Evolutionary conservation across 495 filamentous ascomycete species (phyloP).

Genomic region (Penicillium mononematosum): DNA sequence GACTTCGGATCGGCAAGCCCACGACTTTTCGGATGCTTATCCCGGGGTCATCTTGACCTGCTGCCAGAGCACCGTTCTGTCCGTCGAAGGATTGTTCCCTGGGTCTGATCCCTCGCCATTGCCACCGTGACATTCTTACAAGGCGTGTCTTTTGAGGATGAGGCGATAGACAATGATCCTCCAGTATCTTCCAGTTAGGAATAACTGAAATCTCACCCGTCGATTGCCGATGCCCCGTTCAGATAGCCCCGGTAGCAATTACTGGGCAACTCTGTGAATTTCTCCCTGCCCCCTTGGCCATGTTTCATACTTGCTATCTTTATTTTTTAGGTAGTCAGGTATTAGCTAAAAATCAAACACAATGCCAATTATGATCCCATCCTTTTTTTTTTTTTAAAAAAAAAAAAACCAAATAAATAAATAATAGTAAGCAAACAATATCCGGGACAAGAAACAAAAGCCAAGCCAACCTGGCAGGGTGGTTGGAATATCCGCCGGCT

Average conservation of each 20-base stretch:
- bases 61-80: slow-evolving; percentile 10
- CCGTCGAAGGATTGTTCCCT: slow-evolving; percentile 8
- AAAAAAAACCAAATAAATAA: too few relatives aligned
- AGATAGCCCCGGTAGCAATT: slow-evolving; percentile 13
- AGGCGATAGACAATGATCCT: slow-evolving; percentile 10
- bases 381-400: background rate
- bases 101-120: slow-evolving; percentile 16
- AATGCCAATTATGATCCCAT: slow-evolving; percentile 15
- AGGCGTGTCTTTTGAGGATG: slow-evolving; percentile 11
- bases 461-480: background rate
- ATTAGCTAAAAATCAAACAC: slow-evolving; percentile 15
- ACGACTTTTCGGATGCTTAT: slow-evolving; percentile 14
- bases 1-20: slow-evolving; percentile 18
- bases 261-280: slow-evolving; percentile 21
- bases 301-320: slow-evolving; percentile 22
- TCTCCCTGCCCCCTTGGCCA: slow-evolving; percentile 17
- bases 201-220: slow-evolving; percentile 12
- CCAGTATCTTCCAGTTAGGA: slow-evolving; percentile 7
- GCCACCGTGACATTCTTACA: slow-evolving; percentile 13
- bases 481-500: background rate
- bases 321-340: slow-evolving; percentile 18
- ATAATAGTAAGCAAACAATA: background rate
- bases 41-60: slow-evolving; percentile 12
- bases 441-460: background rate
- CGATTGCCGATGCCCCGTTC: slow-evolving; percentile 15